A percentile compares a stretch with the other conserved stretches of the same genome.
Conservation (phyloP, 345 rosid species). For the Eutrema japonicum region DNA sequence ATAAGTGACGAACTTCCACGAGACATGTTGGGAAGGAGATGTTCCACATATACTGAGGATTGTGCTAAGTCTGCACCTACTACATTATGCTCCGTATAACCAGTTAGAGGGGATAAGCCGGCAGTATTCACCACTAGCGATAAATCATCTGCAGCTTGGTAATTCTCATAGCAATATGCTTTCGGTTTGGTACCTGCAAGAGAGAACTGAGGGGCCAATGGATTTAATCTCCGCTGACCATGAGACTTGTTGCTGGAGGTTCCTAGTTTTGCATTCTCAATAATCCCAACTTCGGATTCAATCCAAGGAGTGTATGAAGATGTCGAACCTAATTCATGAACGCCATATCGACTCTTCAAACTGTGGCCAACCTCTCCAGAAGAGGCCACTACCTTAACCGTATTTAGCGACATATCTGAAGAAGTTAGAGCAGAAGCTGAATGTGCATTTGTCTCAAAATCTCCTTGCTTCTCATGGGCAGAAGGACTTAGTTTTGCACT, state of each 20-base stretch:
- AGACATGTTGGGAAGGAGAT: slow-evolving; percentile 23
- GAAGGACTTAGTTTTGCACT: slow-evolving; percentile 34
- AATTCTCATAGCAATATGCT: slow-evolving; percentile 20
- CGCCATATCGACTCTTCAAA: slow-evolving; percentile 27
- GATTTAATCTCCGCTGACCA: slow-evolving; percentile 40
- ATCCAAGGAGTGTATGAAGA: slow-evolving; percentile 39
- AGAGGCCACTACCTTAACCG: slow-evolving; percentile 32
- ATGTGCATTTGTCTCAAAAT: slow-evolving; percentile 13
- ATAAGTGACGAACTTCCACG: slow-evolving; percentile 24
- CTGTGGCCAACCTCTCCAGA: slow-evolving; percentile 38
- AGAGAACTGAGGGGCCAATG: slow-evolving; percentile 41
- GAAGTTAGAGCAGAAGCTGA: slow-evolving; percentile 28
- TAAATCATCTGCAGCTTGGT: slow-evolving; percentile 27
- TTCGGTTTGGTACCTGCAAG: slow-evolving; percentile 27
- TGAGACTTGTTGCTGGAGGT: slow-evolving; percentile 31
- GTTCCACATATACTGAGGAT: slow-evolving; percentile 24
- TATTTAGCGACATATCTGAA: background rate
- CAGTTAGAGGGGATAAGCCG: background rate
- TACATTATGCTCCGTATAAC: slow-evolving; percentile 22
- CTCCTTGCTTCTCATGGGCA: slow-evolving; percentile 35
- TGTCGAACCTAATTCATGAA: slow-evolving; percentile 29
- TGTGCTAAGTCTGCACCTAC: slow-evolving; percentile 29
- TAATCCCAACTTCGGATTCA: slow-evolving; percentile 36
- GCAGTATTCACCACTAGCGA: slow-evolving; percentile 7
- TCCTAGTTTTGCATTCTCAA: slow-evolving; percentile 39